phyloP scores from a whole-genome alignment of 371 early-diverging fungal genomes.

The Rhizomucor pusillus region DNA sequence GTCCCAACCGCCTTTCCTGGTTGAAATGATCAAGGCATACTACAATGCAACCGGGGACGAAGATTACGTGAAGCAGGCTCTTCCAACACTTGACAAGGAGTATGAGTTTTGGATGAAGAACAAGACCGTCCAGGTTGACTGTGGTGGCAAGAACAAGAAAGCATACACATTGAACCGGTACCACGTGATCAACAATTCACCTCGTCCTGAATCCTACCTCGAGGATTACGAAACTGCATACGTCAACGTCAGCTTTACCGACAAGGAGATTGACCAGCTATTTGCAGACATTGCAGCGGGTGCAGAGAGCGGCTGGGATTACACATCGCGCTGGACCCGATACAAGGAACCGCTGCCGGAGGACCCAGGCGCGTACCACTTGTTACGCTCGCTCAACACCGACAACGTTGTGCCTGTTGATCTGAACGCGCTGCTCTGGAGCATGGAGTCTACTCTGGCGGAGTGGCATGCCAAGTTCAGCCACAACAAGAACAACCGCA shows the following conservation, averaged over 20 bases:
- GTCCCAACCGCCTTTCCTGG: constrained; percentile 87
- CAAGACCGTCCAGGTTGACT: constrained; percentile 40
- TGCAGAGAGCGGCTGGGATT: constrained; percentile 95
- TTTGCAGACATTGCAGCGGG: constrained; percentile 77
- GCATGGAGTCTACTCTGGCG: constrained; percentile 62
- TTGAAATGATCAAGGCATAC: constrained; percentile 69
- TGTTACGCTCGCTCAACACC: constrained; percentile 57
- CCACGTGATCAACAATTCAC: constrained; percentile 52
- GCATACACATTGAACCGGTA: constrained; percentile 54
- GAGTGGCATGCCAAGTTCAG: constrained; percentile 33
- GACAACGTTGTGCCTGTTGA: constrained; percentile 76
- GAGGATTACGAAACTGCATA: constrained; percentile 69
- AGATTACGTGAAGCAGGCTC: constrained; percentile 41
- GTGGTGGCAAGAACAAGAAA: neutral
- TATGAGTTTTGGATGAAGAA: constrained; percentile 66
- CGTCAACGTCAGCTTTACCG: constrained; percentile 23
- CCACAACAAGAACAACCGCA: constrained; percentile 7
- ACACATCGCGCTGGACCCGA: constrained; percentile 70
- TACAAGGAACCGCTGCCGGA: constrained; percentile 17
- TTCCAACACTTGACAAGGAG: constrained; percentile 64
- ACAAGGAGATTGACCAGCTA: constrained; percentile 26
- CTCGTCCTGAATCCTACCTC: constrained; percentile 80
- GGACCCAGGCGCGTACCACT: constrained; percentile 24
- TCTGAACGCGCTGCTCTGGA: constrained; percentile 83
- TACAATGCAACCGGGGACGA: constrained; percentile 54